phyloP scores from a whole-genome alignment of 176 grass and related monocot species.

The Carex pumila region DNA sequence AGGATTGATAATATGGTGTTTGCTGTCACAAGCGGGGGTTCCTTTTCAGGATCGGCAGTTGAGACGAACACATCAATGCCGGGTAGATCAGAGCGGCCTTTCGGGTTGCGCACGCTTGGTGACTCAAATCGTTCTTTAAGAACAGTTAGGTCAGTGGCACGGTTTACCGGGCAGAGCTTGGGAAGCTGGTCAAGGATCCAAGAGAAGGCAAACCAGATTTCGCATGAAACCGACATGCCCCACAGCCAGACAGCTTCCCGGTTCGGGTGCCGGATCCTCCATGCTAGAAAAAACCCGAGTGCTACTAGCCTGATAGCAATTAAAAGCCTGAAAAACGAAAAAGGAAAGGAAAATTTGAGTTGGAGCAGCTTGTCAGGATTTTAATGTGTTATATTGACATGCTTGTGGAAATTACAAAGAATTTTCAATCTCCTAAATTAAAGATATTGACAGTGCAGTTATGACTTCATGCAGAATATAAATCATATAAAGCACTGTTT shows the following conservation, averaged over 20 bases:
- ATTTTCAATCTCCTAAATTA: not conserved
- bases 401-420: not conserved
- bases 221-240: slow-evolving; percentile 66
- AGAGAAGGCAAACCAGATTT: slow-evolving; percentile 96
- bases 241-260: slow-evolving; percentile 75
- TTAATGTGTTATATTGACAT: not conserved
- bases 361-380: not conserved
- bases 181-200: slow-evolving; percentile 93
- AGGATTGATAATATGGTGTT: slow-evolving; percentile 97
- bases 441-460: too few relatives aligned
- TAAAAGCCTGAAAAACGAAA: slow-evolving; percentile 38
- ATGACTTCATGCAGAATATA: too few relatives aligned
- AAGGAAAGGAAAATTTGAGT: not conserved
- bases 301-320: slow-evolving; percentile 61
- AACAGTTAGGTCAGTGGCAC: slow-evolving; percentile 67
- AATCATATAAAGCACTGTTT: too few relatives aligned
- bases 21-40: slow-evolving; percentile 79
- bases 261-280: slow-evolving; percentile 79
- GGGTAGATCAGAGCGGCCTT: slow-evolving; percentile 79
- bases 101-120: slow-evolving; percentile 65
- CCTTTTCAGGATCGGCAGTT: slow-evolving; percentile 85
- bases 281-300: slow-evolving; percentile 74
- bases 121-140: slow-evolving; percentile 66
- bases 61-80: slow-evolving; percentile 84
- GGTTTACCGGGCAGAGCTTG: slow-evolving; percentile 71